These are phyloP conservation scores for Phaeolepiota aurea DNA, from an alignment of 768 basidiomycete species.

Conservation along the genomic window DNA sequence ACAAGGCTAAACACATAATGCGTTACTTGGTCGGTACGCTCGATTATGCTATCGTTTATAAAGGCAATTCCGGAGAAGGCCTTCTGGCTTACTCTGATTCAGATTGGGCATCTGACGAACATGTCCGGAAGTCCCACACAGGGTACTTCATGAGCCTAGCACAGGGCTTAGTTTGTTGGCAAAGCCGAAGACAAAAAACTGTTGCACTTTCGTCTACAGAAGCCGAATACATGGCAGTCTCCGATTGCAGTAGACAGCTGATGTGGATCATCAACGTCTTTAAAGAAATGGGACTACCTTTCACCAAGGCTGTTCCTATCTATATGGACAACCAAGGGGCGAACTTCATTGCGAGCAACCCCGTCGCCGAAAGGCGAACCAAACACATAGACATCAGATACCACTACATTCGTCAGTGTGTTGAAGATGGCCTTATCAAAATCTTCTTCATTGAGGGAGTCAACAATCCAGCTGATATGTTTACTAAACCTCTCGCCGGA, in stretches of 20 bases:
- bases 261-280: conserved; percentile 19
- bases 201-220: conserved; percentile 26
- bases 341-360: conserved; percentile 13
- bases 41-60: conserved; percentile 5
- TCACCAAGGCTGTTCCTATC: conserved; percentile 6
- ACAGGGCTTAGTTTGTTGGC: conserved; percentile 24
- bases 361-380: conserved; percentile 12
- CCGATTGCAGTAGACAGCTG: conserved; percentile 13
- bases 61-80: conserved; percentile 3
- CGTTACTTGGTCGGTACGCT: conserved; percentile 13
- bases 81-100: conserved; percentile 8
- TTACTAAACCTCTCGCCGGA: conserved; percentile 26
- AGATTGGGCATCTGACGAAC: conserved; percentile 11
- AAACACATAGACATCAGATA: conserved; percentile 20
- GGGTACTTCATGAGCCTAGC: conserved; percentile 23
- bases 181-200: conserved; percentile 19
- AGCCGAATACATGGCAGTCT: conserved; percentile 26
- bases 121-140: conserved; percentile 18
- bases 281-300: conserved; percentile 10
- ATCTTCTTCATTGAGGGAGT: conserved; percentile 15
- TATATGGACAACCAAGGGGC: conserved; percentile 17
- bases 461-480: conserved; percentile 25
- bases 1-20: conserved; percentile 10
- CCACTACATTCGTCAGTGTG: conserved; percentile 13
- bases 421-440: conserved; percentile 6